Conservation (phyloP, 1,284 basidiomycete species). For the Paramarasmius palmivorus region DNA sequence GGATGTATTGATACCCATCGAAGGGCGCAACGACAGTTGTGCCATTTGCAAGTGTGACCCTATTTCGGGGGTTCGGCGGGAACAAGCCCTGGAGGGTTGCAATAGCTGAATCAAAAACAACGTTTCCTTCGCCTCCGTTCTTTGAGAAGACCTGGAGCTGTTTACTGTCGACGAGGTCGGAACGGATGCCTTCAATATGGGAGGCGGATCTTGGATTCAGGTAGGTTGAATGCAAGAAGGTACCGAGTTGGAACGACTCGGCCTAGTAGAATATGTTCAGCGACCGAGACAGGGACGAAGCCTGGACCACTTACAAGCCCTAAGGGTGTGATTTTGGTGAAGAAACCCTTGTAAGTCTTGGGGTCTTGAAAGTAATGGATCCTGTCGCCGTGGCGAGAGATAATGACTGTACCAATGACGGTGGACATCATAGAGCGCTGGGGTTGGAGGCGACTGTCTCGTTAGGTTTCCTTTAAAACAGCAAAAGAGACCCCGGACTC, state of each 20-base stretch:
- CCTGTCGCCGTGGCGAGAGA: conserved; percentile 2
- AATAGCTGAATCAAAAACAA: conserved; percentile 17
- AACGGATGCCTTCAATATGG: conserved; percentile 11
- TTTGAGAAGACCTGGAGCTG: conserved; percentile 11
- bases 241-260: conserved; percentile 1
- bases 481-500: too few species aligned
- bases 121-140: conserved; percentile 18
- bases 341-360: not conserved
- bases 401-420: not conserved
- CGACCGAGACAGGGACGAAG: not conserved
- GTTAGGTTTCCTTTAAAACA: too few species aligned
- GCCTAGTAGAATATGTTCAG: not conserved
- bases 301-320: not conserved
- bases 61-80: conserved; percentile 15
- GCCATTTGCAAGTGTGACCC: conserved; percentile 16
- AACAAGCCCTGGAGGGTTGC: conserved; percentile 17
- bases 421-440: not conserved
- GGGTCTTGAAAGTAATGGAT: not conserved
- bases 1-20: conserved; percentile 18
- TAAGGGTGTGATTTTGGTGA: not conserved
- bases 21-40: conserved; percentile 14
- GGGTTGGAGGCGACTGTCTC: too few species aligned
- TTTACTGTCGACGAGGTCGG: conserved; percentile 11
- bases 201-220: conserved; percentile 18
- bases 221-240: conserved; percentile 8